phyloP scores from a whole-genome alignment of 108 stramenopile species.

The Thalassiosira profunda region DNA sequence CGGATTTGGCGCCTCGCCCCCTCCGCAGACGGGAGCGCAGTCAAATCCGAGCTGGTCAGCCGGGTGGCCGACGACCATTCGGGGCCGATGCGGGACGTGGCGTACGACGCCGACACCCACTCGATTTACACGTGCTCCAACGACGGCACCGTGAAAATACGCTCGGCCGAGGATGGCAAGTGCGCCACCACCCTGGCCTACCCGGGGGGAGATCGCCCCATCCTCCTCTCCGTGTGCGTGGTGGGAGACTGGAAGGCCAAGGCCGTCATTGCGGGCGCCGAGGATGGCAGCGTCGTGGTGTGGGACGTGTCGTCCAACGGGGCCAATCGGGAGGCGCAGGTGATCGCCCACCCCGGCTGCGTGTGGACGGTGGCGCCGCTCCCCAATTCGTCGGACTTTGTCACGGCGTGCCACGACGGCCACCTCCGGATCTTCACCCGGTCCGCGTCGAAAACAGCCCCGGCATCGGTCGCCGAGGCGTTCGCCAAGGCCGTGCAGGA shows the following conservation, averaged over 20 bases:
- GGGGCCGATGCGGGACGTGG: conserved; percentile 84
- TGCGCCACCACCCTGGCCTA: conserved; percentile 70
- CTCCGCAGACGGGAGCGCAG: neutral
- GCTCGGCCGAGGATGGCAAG: conserved; percentile 77
- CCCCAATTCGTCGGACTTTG: conserved; percentile 72
- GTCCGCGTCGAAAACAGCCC: conserved; percentile 65
- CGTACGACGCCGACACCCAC: conserved; percentile 52
- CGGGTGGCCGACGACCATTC: conserved; percentile 78
- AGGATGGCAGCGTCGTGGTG: conserved; percentile 84
- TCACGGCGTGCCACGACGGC: conserved; percentile 92
- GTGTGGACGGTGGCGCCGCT: conserved; percentile 76
- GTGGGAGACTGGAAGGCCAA: conserved; percentile 19
- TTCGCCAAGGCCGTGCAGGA: conserved; percentile 67
- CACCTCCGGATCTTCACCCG: conserved; percentile 80
- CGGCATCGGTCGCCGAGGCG: conserved; percentile 56
- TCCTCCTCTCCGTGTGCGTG: conserved; percentile 68
- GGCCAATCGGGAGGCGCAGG: conserved; percentile 37
- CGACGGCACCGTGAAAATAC: conserved; percentile 94
- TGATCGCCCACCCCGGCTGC: conserved; percentile 75
- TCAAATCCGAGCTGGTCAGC: conserved; percentile 39
- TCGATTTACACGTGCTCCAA: conserved; percentile 87
- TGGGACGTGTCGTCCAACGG: conserved; percentile 45
- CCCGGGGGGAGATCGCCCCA: conserved; percentile 68
- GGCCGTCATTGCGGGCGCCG: conserved; percentile 60
- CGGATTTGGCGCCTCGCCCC: conserved; percentile 65